Percentiles rank a stretch among this genome's conserved stretches.
phyloP scores from a whole-genome alignment of 306 rosid species.

The Cucurbita pepo region DNA sequence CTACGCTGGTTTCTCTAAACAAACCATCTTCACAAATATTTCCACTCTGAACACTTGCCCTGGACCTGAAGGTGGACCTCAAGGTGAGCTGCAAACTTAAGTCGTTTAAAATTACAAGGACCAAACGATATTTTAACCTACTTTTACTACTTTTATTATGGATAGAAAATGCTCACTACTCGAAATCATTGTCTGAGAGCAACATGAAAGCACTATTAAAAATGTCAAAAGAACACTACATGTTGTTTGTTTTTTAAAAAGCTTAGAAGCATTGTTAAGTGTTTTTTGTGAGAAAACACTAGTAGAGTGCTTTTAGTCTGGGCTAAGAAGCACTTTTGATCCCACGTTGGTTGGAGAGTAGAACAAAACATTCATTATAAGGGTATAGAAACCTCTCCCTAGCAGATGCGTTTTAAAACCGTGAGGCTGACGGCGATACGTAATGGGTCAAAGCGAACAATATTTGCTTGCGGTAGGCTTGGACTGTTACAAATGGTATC shows the following conservation, averaged over 20 bases:
- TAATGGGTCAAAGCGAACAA: no score
- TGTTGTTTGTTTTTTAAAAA: background rate
- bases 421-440: no score
- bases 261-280: no score
- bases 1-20: conserved; percentile 39
- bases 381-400: no score
- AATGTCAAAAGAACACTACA: background rate
- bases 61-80: background rate
- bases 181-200: background rate
- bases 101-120: no score
- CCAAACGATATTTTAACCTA: no score
- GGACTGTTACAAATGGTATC: no score
- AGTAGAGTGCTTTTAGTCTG: background rate
- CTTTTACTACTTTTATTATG: background rate
- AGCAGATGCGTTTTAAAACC: no score
- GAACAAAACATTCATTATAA: no score
- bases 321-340: background rate
- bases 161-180: background rate
- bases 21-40: conserved; percentile 20
- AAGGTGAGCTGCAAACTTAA: background rate
- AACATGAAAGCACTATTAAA: background rate
- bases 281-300: background rate
- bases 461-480: no score
- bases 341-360: no score
- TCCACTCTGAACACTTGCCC: conserved; percentile 29